Evolutionary conservation across 2,329 filamentous ascomycete species (phyloP), one percentile per base, ranked within the genome.

Genomic region (Lachnellula hyalina): DNA sequence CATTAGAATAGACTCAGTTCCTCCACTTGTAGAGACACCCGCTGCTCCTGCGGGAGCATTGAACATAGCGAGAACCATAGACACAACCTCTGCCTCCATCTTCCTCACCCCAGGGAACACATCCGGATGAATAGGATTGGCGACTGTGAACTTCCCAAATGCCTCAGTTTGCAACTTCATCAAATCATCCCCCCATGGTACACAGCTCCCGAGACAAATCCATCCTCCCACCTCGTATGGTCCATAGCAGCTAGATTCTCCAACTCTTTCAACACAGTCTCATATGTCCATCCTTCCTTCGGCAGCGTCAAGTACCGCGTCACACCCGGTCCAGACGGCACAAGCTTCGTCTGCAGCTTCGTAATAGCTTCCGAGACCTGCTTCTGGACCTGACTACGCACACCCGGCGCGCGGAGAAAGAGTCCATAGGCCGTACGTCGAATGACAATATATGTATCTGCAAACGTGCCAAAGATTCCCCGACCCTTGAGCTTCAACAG

Each of bases 31-130:
- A 15, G 89, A 91, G 9, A 94, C 90, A 59, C 94, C 94, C 5
- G 89, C 92, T 32, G 86, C 90, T 53, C 84, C 86, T n/a, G 84
- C 76, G 3, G 94, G 94, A 8, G 88, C 91, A 71, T 96, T 90
- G 77, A 96, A 99, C 71, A 99, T 76, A 45, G 83, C 82, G 58
- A 96, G 76, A 32, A 95, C 91, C 93, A 99, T 99, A 62, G 92
- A 88, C 51, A 99, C 94, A 58, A 99, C 78, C 75, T 99, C 94
- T 45, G 94, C 93, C 77, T 99, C 94, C 94, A 99, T 99, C 82
- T 99, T 99, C 66, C 94, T 81, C 51, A 99, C 92, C 28, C 93
- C 94, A 15, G 94, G 94, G 74, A 99, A 99, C 44, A 99, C 93
- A 74, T 99, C 94, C 6, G 94, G 94, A 71, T 99, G 94, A 63